Conservation (phyloP, 768 basidiomycete genomes). For the Russula lepida region DNA sequence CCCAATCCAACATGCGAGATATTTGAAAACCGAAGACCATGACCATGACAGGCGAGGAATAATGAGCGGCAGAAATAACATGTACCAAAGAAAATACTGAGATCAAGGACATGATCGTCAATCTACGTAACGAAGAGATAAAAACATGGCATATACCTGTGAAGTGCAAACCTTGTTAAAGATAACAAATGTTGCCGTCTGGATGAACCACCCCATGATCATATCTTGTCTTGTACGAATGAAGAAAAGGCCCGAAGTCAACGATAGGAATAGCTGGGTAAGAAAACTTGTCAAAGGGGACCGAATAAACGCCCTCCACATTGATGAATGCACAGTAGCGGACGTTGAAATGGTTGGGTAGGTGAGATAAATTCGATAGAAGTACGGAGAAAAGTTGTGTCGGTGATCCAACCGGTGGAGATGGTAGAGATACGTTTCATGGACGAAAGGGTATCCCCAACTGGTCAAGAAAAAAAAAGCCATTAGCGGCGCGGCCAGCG, state of each 20-base stretch:
- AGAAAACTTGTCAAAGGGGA: conserved; percentile 78
- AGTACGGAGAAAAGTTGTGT: conserved; percentile 98
- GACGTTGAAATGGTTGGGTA: conserved; percentile 42
- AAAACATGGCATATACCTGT: conserved; percentile 45
- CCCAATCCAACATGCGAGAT: conserved; percentile 57
- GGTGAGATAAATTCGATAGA: conserved; percentile 88
- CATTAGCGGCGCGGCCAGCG: conserved; percentile 1
- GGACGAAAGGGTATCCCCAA: conserved; percentile 90
- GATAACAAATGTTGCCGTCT: conserved; percentile 84
- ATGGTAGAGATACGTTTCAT: conserved; percentile 92
- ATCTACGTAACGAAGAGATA: conserved; percentile 12
- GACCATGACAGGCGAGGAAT: conserved; percentile 58
- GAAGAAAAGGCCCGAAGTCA: conserved; percentile 68
- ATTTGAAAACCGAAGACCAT: conserved; percentile 32
- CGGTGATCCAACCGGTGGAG: conserved; percentile 86
- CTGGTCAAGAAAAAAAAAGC: conserved; percentile 33
- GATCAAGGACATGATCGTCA: neutral
- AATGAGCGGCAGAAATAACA: conserved; percentile 77
- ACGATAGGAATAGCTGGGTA: conserved; percentile 69
- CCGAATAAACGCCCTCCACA: conserved; percentile 41
- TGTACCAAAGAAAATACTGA: conserved; percentile 97
- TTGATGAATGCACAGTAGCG: conserved; percentile 21
- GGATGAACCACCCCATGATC: conserved; percentile 82
- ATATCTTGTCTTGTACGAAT: conserved; percentile 51
- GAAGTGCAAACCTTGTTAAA: conserved; percentile 99